Evolutionary conservation across 2,329 filamentous ascomycete genomes (phyloP), one percentile per base, ranked within the genome.

Genomic region (Pseudophaeomoniella oleicola): DNA sequence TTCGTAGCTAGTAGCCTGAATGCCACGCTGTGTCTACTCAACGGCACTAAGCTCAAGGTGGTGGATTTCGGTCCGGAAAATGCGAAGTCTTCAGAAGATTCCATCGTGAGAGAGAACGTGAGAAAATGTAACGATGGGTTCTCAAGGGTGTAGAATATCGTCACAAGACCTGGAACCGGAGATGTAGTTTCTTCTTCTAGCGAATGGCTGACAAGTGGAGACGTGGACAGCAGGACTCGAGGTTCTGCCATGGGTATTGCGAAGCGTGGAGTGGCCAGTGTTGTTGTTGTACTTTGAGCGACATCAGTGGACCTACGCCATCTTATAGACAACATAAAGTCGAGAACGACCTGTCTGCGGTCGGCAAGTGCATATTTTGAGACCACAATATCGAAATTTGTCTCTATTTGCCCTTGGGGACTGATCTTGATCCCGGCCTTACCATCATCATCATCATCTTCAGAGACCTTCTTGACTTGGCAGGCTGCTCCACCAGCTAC

Each of bases 101-200:
- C 88, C 86, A 98, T 93, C 16, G 69, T 76, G 34, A 96, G 58
- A 18, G 83, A 86, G 59, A 98, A 98, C 0, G 87, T 94, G 35
- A 98, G 71, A 58, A 94, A 92, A 56, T 98, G 90, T 54, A 78
- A 81, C 0, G 88, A 94, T 0, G 87, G 82, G 54, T 98, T 98
- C 59, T 98, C 90, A 39, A 98, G 75, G 3, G 76, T 84, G 52
- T 81, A 81, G 41, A 70, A 59, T 29, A 77, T 58, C 34, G 72
- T 57, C 27, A 63, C 51, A 32, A 63, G 40, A 2, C 53, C 55
- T 0, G 55, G 38, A 15, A 57, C 40, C 12, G 41, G 43, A 11
- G 40, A 42, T 0, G 63, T 66, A 2, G 53, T 40, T 1, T 37
- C 5, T 32, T 22, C 13, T 35, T 33, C 5, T 17, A 4, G 18